Percentiles rank a stretch among this genome's conserved stretches.
Conservation (phyloP, 1,284 basidiomycete species). For the Lentinula novae-zelandiae region DNA sequence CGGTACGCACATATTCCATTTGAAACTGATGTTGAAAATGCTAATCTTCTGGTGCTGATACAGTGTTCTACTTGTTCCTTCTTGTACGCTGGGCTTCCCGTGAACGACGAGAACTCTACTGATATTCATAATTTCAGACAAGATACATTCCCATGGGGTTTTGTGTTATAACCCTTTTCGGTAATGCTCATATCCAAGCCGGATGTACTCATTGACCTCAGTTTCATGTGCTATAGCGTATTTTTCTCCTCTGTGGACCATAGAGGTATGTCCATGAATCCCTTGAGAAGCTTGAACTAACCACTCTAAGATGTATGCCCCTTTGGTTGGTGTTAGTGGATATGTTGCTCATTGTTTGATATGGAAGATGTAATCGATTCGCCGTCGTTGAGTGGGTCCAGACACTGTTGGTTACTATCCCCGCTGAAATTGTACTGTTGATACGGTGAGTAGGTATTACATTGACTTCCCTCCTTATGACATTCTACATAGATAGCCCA, state of each 20-base stretch:
- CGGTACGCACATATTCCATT: slow-evolving; percentile 12
- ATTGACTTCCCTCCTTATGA: background rate
- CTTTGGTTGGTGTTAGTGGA: background rate
- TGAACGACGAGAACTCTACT: too few species aligned
- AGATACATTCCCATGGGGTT: slow-evolving; percentile 24
- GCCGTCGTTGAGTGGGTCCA: slow-evolving; percentile 28
- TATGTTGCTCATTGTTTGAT: background rate
- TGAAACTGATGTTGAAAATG: background rate
- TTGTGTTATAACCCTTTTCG: slow-evolving; percentile 23
- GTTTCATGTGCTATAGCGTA: slow-evolving; percentile 17
- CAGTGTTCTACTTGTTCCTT: slow-evolving; percentile 23
- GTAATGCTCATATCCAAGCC: slow-evolving; percentile 10
- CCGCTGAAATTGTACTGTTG: slow-evolving; percentile 23
- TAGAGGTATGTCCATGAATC: slow-evolving; percentile 15
- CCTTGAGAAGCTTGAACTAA: background rate
- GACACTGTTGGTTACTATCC: slow-evolving; percentile 23
- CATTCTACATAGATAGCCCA: too few species aligned
- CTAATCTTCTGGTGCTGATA: background rate
- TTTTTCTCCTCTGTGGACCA: slow-evolving; percentile 23
- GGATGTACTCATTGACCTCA: background rate
- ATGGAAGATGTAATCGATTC: slow-evolving; percentile 23
- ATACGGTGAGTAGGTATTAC: slow-evolving; percentile 18
- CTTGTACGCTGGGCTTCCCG: slow-evolving; percentile 3
- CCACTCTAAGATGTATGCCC: background rate
- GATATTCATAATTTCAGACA: slow-evolving; percentile 14